phyloP scores from a whole-genome alignment of 331 rosid genomes.

The Acacia concinna region DNA sequence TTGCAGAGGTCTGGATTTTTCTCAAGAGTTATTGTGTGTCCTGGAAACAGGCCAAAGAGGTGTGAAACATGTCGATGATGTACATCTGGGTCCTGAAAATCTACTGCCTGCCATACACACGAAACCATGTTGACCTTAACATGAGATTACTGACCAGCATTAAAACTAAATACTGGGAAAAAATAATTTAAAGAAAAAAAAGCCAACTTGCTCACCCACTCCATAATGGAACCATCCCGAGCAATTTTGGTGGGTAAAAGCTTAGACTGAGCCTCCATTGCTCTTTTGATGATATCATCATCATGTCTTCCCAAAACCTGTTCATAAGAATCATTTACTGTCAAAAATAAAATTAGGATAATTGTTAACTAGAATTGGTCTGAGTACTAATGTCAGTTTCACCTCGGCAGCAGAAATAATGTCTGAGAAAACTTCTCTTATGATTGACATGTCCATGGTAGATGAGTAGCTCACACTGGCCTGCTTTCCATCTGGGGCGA shows the following conservation, averaged over 20 bases:
- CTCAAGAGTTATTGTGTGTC: conserved; percentile 72
- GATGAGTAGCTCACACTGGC: conserved; percentile 98
- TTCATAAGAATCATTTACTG: conserved; percentile 14
- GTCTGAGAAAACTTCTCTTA: conserved; percentile 78
- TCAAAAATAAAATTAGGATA: conserved; percentile 23
- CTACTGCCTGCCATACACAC: conserved; percentile 58
- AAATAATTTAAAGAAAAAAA: neutral
- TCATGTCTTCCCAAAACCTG: conserved; percentile 74
- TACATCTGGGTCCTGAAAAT: conserved; percentile 78
- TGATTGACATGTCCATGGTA: conserved; percentile 95
- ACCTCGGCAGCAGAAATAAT: conserved; percentile 91
- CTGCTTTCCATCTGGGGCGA: conserved; percentile 73
- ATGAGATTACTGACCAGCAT: neutral
- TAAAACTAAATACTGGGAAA: neutral
- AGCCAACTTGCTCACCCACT: conserved; percentile 68
- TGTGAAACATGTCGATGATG: conserved; percentile 86
- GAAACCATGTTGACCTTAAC: conserved; percentile 10
- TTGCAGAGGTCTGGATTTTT: conserved; percentile 75
- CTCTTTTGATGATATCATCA: conserved; percentile 62
- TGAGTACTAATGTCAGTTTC: conserved; percentile 37
- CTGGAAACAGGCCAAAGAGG: conserved; percentile 88
- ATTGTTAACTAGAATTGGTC: neutral
- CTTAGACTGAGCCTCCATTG: conserved; percentile 55
- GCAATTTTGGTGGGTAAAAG: conserved; percentile 72
- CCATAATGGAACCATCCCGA: conserved; percentile 89